Percentiles rank a stretch among this genome's conserved stretches.
phyloP scores from a whole-genome alignment of 257 asterid species.

The Solanum commersonii region DNA sequence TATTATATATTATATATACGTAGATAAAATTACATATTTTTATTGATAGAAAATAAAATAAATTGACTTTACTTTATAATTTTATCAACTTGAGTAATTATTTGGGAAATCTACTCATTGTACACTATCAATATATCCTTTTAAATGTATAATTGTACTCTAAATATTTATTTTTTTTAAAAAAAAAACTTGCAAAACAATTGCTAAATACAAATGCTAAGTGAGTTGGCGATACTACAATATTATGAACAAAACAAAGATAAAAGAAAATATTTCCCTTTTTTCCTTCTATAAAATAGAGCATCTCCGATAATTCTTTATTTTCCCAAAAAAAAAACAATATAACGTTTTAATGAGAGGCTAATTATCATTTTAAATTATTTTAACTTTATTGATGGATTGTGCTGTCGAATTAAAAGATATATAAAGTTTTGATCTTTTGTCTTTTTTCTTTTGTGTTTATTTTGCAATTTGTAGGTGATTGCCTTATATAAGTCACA shows the following conservation, averaged over 20 bases:
- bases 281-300: too few species aligned
- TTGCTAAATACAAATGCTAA: background rate
- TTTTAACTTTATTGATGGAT: background rate
- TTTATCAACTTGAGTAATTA: background rate
- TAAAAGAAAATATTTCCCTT: background rate
- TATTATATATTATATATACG: too few species aligned
- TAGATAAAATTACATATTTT: too few species aligned
- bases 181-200: background rate
- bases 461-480: background rate
- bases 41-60: too few species aligned
- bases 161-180: too few species aligned
- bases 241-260: background rate
- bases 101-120: too few species aligned
- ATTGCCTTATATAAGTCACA: background rate
- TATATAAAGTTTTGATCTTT: background rate
- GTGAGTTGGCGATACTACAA: background rate
- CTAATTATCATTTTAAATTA: background rate
- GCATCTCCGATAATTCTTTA: background rate
- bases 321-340: background rate
- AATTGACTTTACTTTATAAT: background rate
- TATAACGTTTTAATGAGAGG: background rate
- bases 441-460: background rate
- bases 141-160: background rate
- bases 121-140: background rate
- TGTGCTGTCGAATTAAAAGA: background rate